phyloP scores from a whole-genome alignment of 2,329 filamentous ascomycete genomes.

The Cladophialophora chaetospira region DNA sequence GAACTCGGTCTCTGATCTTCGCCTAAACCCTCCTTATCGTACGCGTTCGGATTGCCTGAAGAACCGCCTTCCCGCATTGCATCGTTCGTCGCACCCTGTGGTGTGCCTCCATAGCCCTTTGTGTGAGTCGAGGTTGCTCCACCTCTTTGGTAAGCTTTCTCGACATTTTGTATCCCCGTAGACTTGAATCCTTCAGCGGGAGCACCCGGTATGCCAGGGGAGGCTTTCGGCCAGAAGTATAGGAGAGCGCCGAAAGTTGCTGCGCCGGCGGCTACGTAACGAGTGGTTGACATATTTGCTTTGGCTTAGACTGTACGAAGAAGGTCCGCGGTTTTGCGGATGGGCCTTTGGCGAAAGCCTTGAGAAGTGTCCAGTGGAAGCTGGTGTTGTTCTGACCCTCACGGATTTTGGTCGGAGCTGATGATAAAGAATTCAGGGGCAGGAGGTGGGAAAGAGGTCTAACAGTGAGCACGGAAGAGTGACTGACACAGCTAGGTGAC shows the following conservation, averaged over 20 bases:
- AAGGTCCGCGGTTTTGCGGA: background rate
- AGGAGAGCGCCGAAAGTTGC: constrained; percentile 12
- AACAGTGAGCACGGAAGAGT: background rate
- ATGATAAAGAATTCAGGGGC: background rate
- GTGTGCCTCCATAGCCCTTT: constrained; percentile 31
- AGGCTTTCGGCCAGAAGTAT: constrained; percentile 14
- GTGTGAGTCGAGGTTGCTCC: constrained; percentile 32
- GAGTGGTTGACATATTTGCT: constrained; percentile 7
- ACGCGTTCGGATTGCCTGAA: constrained; percentile 17
- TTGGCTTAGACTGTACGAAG: background rate
- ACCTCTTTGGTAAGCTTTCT: constrained; percentile 28
- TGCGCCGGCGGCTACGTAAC: constrained; percentile 17
- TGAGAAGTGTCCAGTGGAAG: background rate
- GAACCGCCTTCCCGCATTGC: constrained; percentile 21
- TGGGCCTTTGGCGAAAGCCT: background rate
- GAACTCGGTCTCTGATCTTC: constrained; percentile 22
- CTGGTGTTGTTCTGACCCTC: background rate
- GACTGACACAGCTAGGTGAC: background rate
- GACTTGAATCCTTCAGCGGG: constrained; percentile 20
- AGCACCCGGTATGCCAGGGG: constrained; percentile 14
- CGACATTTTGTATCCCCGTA: constrained; percentile 29
- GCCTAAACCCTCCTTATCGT: constrained; percentile 19
- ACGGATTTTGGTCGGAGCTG: too few relatives aligned
- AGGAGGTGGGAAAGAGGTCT: background rate
- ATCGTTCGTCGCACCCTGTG: constrained; percentile 23